These are phyloP conservation scores for Volvariella surrecta DNA, from an alignment of 1,284 basidiomycete genomes.

Conservation along the genomic window DNA sequence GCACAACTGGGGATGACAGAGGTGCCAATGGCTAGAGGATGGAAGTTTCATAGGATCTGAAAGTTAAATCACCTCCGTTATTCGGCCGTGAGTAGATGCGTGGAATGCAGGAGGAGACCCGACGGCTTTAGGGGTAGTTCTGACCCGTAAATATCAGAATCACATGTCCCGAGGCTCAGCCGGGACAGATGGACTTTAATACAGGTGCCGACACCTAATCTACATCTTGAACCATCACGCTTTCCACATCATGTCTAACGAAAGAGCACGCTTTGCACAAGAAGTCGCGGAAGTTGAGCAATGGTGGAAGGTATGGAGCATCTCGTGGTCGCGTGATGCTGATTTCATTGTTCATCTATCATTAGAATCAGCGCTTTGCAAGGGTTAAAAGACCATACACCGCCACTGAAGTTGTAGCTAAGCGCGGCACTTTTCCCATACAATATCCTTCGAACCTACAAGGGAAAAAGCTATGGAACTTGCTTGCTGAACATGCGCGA, in stretches of 20 bases:
- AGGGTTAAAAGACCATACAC: constrained; percentile 86
- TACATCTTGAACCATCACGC: constrained; percentile 11
- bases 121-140: constrained; percentile 17
- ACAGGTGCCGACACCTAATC: constrained; percentile 15
- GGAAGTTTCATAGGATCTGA: too few relatives aligned
- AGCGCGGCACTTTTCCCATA: constrained; percentile 84
- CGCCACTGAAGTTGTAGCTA: constrained; percentile 88
- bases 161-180: constrained; percentile 24
- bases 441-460: constrained; percentile 81
- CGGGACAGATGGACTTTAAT: constrained; percentile 14
- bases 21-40: too few relatives aligned
- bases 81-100: too few relatives aligned
- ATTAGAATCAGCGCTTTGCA: constrained; percentile 78
- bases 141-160: constrained; percentile 15
- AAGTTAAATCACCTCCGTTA: too few relatives aligned
- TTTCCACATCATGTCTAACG: constrained; percentile 41
- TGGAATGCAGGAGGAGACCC: constrained; percentile 14
- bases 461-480: constrained; percentile 82
- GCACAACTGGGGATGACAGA: too few relatives aligned
- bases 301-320: constrained; percentile 82
- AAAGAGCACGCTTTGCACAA: constrained; percentile 61
- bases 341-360: background rate
- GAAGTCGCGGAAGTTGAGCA: constrained; percentile 83
- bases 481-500: constrained; percentile 63
- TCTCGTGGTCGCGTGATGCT: background rate